Conservation (phyloP, 2,329 filamentous ascomycete genomes). For the Dactylellina drechsleri region DNA sequence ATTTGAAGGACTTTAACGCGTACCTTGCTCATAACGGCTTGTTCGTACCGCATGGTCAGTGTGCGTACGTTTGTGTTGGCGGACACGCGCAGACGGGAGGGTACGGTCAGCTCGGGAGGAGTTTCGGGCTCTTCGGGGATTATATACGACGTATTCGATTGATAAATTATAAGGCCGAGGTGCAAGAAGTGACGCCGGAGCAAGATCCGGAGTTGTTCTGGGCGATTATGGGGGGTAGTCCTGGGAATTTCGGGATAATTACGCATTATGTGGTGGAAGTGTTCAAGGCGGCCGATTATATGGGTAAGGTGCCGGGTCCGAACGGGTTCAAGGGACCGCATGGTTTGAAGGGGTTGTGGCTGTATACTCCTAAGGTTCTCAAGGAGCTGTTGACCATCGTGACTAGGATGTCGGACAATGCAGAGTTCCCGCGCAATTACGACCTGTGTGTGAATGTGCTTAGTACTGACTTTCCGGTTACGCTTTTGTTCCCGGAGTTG, state of each 20-base stretch:
- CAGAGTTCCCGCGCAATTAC: conserved; percentile 64
- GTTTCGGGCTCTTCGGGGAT: conserved; percentile 62
- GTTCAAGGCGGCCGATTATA: conserved; percentile 62
- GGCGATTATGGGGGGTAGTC: conserved; percentile 60
- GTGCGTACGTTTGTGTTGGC: conserved; percentile 59
- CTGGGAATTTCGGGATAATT: conserved; percentile 61
- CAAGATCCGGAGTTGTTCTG: conserved; percentile 59
- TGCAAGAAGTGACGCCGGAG: conserved; percentile 57
- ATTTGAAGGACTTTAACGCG: conserved; percentile 19
- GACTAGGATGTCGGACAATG: conserved; percentile 64
- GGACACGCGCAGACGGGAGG: conserved; percentile 66
- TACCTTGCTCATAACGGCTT: conserved; percentile 10
- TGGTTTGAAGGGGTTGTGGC: conserved; percentile 63
- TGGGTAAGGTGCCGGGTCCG: conserved; percentile 64
- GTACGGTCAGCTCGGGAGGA: conserved; percentile 65
- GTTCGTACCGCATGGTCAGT: conserved; percentile 56
- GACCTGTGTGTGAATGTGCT: conserved; percentile 66
- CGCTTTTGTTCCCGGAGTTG: conserved; percentile 60
- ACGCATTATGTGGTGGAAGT: conserved; percentile 61
- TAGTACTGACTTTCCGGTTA: conserved; percentile 62
- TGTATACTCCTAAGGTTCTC: conserved; percentile 62
- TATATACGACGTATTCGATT: conserved; percentile 59
- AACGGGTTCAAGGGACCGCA: conserved; percentile 63
- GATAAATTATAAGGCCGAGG: conserved; percentile 58
- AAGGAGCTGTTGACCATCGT: conserved; percentile 61